These are phyloP conservation scores for Luzula sylvatica DNA, from an alignment of 176 grass and related monocot species.

Conservation along the genomic window DNA sequence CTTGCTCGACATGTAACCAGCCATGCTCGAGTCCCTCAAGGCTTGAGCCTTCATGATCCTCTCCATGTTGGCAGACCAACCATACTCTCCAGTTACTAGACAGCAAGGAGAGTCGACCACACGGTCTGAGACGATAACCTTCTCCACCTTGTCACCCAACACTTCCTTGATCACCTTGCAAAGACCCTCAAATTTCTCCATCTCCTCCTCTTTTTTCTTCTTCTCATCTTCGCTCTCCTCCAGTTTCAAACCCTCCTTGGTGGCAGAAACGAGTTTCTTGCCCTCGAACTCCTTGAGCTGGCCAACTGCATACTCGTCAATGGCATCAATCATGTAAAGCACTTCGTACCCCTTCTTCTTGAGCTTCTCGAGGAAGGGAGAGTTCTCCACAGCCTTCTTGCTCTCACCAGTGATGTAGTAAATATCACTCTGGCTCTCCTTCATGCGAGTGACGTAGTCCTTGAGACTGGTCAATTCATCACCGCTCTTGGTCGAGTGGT, in stretches of 20 bases:
- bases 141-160: conserved; percentile 84
- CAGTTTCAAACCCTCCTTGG: conserved; percentile 96
- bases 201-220: conserved; percentile 67
- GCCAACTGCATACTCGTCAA: conserved; percentile 84
- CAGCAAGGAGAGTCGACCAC: conserved; percentile 93
- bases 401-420: conserved; percentile 99
- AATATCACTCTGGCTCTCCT: conserved; percentile 93
- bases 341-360: conserved; percentile 93
- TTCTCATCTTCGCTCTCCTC: conserved; percentile 91
- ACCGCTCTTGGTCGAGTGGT: conserved; percentile 93
- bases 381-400: conserved; percentile 99
- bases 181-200: conserved; percentile 84
- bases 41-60: conserved; percentile 99
- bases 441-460: conserved; percentile 98
- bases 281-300: conserved; percentile 98
- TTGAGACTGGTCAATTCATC: conserved; percentile 98
- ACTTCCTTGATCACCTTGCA: conserved; percentile 98
- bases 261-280: conserved; percentile 90
- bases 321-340: conserved; percentile 78
- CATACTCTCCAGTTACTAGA: conserved; percentile 83
- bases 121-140: conserved; percentile 79
- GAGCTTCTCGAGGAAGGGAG: conserved; percentile 87
- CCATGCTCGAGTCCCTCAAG: conserved; percentile 81
- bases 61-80: conserved; percentile 98
- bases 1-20: conserved; percentile 87